Percentiles rank a stretch among this genome's conserved stretches.
These are phyloP conservation scores for Umbelopsis isabellina DNA, from an alignment of 192 early-diverging fungal genomes.

Conservation along the genomic window DNA sequence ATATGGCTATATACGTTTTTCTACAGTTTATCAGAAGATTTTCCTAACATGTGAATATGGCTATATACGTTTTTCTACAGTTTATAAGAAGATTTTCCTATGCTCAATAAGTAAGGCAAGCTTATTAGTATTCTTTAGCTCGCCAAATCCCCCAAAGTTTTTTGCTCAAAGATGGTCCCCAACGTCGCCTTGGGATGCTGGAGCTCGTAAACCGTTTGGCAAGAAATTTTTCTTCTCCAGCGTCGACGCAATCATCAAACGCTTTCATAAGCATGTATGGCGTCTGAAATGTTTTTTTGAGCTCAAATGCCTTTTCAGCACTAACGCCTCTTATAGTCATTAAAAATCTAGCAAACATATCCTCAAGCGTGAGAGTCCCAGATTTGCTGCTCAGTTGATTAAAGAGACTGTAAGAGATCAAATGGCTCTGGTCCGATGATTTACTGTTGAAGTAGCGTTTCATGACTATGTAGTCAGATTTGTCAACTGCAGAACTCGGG, in stretches of 20 bases:
- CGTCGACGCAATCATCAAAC: constrained; percentile 42
- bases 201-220: constrained; percentile 45
- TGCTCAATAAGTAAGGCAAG: too few relatives aligned
- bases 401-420: constrained; percentile 71
- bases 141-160: constrained; percentile 66
- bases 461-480: constrained; percentile 52
- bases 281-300: constrained; percentile 73
- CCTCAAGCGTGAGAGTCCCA: constrained; percentile 66
- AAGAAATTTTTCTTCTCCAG: constrained; percentile 50
- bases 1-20: neutral
- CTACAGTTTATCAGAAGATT: neutral
- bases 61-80: neutral
- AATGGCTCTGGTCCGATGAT: constrained; percentile 42
- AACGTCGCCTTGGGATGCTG: constrained; percentile 47
- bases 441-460: constrained; percentile 43
- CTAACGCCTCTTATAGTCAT: constrained; percentile 84
- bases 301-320: constrained; percentile 80
- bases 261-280: constrained; percentile 57
- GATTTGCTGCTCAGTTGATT: constrained; percentile 75
- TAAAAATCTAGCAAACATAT: constrained; percentile 84
- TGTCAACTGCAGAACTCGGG: constrained; percentile 52
- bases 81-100: neutral
- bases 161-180: constrained; percentile 54
- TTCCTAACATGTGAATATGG: neutral
- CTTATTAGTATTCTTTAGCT: constrained; percentile 35